Base-by-base conservation (phyloP, 352 stramenopile genomes). In the Thalassiosira pacifica region DNA sequence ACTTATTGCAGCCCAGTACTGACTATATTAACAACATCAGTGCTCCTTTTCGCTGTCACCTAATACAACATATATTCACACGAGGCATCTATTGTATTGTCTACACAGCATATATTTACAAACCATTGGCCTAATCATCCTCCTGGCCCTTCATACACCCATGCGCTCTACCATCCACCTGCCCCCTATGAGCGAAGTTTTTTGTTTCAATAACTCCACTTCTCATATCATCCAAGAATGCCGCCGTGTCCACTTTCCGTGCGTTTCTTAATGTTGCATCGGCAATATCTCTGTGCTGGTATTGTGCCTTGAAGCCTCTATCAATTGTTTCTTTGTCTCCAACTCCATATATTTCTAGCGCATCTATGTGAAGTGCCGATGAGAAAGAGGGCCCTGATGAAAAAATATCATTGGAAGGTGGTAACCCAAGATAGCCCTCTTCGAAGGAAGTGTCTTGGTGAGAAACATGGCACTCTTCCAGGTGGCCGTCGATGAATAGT, bases 221-320 rank as follows among this genome's bases (percentile, higher is more conserved):
- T 42, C 81, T 86, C 73, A 95, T 91, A 73, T 95, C 91, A 68
- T 92, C 91, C 67, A 95, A 79, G 70, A 95, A 95, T 71, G 87
- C 83, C 6, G 91, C 90, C 71, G 93, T 94, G 78, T 95, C 91
- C 10, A 95, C 91, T 37, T 89, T 95, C n/a, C 90, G 64, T 29
- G 90, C 88, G 75, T 93, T 93, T n/a, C 83, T 77, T 63, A 95
- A 67, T 60, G 76, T 80, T 6, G 80, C 74, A 76, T 87, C 80
- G 8, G 73, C 73, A 76, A 87, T 87, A 26, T 87, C 80, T 59
- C 74, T 45, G 63, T 87, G 64, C 34, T 87, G 80, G 55, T 32
- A 68, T 72, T 83, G 68, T 31, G 80, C 80, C 53, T 60, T 48
- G 53, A 84, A 85, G 29, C 82, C 82, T 68, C 85, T 82, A 29